phyloP scores from a whole-genome alignment of 2,329 filamentous ascomycete species.

The Rutstroemia sp. region DNA sequence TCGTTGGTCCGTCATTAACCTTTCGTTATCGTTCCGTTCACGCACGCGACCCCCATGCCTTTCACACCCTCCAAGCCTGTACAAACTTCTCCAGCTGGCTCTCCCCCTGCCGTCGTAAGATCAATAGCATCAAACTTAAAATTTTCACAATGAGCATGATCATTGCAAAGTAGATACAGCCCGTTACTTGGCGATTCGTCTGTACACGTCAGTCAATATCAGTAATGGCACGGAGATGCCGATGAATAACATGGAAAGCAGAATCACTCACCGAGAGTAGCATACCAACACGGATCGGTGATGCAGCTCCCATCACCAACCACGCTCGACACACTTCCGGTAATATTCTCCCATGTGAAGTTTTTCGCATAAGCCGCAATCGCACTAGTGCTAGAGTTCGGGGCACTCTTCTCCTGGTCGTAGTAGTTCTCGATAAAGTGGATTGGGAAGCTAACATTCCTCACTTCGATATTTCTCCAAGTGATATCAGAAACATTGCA shows the following conservation, averaged over 20 bases:
- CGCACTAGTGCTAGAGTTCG: not conserved
- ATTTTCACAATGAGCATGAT: constrained; percentile 1
- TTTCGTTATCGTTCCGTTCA: not conserved
- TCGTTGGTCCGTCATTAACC: not conserved
- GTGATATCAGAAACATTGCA: not conserved
- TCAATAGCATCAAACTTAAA: not conserved
- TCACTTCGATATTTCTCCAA: constrained; percentile 2
- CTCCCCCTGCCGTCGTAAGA: not conserved
- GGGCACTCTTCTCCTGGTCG: not conserved
- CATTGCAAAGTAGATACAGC: not conserved
- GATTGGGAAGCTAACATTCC: constrained; percentile 1
- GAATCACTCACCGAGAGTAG: constrained; percentile 1
- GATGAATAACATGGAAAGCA: not conserved
- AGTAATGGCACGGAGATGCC: not conserved
- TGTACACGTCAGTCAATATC: not conserved
- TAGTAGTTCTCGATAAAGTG: constrained; percentile 5
- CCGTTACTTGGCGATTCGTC: constrained; percentile 3
- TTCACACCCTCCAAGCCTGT: not conserved
- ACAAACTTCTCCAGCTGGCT: not conserved
- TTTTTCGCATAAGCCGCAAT: not conserved
- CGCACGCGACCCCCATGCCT: not conserved
- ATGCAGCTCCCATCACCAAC: constrained; percentile 2
- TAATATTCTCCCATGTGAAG: not conserved
- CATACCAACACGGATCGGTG: not conserved
- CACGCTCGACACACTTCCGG: not conserved